Percentiles rank a stretch among this genome's conserved stretches.
These are phyloP conservation scores for Fusarium dlaminii DNA, from an alignment of 2,329 filamentous ascomycete genomes.

Conservation along the genomic window DNA sequence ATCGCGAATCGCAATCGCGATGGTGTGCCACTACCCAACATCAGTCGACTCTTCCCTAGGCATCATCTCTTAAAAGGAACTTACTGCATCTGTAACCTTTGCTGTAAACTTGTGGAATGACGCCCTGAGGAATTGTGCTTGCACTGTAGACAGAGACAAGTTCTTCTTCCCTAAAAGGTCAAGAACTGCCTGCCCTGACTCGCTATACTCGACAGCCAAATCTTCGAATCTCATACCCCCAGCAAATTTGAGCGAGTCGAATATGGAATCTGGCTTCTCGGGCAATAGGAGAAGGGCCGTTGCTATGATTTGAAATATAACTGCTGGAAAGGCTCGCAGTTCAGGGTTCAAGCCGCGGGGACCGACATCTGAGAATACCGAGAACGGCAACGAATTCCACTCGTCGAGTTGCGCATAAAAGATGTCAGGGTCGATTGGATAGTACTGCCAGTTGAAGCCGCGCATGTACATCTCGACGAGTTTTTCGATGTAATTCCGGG, in stretches of 20 bases:
- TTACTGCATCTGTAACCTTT: constrained; percentile 65
- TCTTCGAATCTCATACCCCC: constrained; percentile 69
- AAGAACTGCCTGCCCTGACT: constrained; percentile 63
- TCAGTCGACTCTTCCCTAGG: not conserved
- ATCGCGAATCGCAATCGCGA: constrained; percentile 67
- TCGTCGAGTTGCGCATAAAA: constrained; percentile 61
- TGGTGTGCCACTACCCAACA: constrained; percentile 60
- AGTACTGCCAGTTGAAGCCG: constrained; percentile 70
- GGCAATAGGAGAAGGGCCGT: constrained; percentile 63
- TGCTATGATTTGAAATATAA: constrained; percentile 68
- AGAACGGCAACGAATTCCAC: constrained; percentile 66
- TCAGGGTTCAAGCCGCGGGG: constrained; percentile 61
- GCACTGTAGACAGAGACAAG: constrained; percentile 64
- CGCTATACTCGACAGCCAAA: constrained; percentile 68
- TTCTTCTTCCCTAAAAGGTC: constrained; percentile 65
- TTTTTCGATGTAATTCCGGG: constrained; percentile 62
- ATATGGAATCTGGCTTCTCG: constrained; percentile 56
- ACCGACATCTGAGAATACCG: constrained; percentile 58
- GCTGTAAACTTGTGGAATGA: constrained; percentile 68
- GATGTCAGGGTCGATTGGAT: constrained; percentile 61
- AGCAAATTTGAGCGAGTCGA: constrained; percentile 67
- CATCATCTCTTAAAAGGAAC: not conserved
- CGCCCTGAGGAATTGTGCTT: constrained; percentile 66
- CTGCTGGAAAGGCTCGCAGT: constrained; percentile 65
- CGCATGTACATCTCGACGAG: constrained; percentile 64